Evolutionary conservation across 2,329 filamentous ascomycete species (phyloP), one percentile per base, ranked within the genome.

Genomic region (Aspergillus tamarii): DNA sequence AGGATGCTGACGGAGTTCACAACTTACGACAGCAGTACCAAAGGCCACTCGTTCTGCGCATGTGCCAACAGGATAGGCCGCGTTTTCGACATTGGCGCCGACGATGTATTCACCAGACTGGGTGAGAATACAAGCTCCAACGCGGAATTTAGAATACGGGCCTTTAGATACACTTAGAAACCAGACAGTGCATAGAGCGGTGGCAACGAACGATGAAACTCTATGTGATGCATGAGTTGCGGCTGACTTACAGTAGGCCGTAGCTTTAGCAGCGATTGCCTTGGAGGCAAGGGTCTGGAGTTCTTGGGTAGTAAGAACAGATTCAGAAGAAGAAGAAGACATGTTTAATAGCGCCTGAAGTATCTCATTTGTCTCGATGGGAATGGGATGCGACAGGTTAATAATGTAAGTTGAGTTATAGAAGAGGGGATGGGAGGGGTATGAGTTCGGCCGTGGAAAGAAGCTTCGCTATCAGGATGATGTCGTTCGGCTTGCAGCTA

Each of bases 41-140:
- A 98, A 84, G 1, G 92, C 93, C n/a, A 94, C 92, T 63, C 94
- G 85, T 84, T 99, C 95, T 16, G 95, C 95, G 78, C 95, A 98
- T 3, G 92, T 96, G n/a, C 93, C 93, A 7, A 97, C 94, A 0
- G 95, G 94, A 76, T 96, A 98, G 32, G 91, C 84, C 1, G 93
- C 94, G 76, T 98, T 97, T 81, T 99, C 95, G 66, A 98, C 88
- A 76, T 97, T 97, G 66, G 92, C 93, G 60, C 95, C 95, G 53
- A 85, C 82, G 62, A 93, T 84, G 69, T 84, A 87, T 62, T 80
- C 77, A 3, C 84, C 86, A 34, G 83, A 79, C 12, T 78, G 66
- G 8, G 87, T 84, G 66, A 98, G 88, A 65, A 98, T 80, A 39
- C 91, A 89, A 57, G 91, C 90, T 66, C 95, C 95, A 66, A 99